Evolutionary conservation across 352 stramenopile species (phyloP).

Genomic region (Phytophthora ramorum): DNA sequence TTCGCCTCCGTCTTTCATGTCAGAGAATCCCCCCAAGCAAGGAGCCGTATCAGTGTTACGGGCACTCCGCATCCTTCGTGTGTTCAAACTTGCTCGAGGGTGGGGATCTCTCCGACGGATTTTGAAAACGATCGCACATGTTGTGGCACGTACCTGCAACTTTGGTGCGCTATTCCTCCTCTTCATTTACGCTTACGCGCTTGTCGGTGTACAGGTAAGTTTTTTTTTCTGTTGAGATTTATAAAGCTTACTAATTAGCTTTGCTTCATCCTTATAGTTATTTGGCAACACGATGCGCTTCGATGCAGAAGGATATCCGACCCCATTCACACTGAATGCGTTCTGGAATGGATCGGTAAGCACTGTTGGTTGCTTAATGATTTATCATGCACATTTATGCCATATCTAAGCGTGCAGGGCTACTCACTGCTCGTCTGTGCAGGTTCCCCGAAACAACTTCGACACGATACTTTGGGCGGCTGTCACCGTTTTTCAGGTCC

Average conservation of each 20-base stretch:
- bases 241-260: too few relatives aligned
- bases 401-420: too few relatives aligned
- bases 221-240: too few relatives aligned
- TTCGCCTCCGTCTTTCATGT: too few relatives aligned
- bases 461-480: slow-evolving; percentile 78
- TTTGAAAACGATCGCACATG: slow-evolving; percentile 85
- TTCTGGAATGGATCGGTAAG: slow-evolving; percentile 76
- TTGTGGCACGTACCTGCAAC: slow-evolving; percentile 92
- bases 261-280: too few relatives aligned
- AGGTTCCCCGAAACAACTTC: slow-evolving; percentile 84
- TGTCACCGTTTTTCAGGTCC: slow-evolving; percentile 91
- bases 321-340: slow-evolving; percentile 41
- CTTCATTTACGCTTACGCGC: slow-evolving; percentile 95
- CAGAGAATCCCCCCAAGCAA: too few relatives aligned
- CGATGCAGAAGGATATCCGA: slow-evolving; percentile 73
- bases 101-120: slow-evolving; percentile 92
- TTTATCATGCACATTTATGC: too few relatives aligned
- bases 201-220: slow-evolving; percentile 87
- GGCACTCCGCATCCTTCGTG: slow-evolving; percentile 89
- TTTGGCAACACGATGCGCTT: slow-evolving; percentile 95
- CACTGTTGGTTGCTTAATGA: too few relatives aligned
- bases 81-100: slow-evolving; percentile 94
- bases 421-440: too few relatives aligned
- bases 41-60: slow-evolving; percentile 89
- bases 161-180: slow-evolving; percentile 94